A percentile compares a stretch with the other conserved stretches of the same genome.
Conservation (phyloP, 192 early-diverging fungal genomes). For the Neocallimastix lanati region DNA sequence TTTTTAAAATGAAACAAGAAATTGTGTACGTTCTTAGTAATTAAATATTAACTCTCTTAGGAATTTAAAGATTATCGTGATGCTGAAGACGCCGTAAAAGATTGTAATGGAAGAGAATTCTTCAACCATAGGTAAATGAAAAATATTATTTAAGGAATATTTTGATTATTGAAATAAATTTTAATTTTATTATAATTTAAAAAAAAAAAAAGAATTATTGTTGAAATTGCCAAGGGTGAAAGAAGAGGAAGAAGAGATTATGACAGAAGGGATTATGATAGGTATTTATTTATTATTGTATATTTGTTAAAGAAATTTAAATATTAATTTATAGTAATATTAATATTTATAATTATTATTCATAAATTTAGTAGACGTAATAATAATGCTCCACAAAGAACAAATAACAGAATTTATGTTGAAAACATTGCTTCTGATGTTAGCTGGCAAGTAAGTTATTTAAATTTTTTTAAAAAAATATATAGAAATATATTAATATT, state of each 20-base stretch:
- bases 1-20: background rate
- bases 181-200: too few relatives aligned
- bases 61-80: conserved; percentile 76
- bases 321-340: too few relatives aligned
- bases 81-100: conserved; percentile 75
- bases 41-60: background rate
- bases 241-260: conserved; percentile 1
- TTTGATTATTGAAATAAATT: too few relatives aligned
- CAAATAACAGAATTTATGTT: background rate
- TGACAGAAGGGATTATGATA: background rate
- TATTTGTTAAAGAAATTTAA: too few relatives aligned
- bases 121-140: conserved; percentile 73
- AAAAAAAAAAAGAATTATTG: conserved; percentile 1
- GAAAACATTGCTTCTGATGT: background rate
- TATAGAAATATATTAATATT: too few relatives aligned
- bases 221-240: conserved; percentile 1
- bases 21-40: background rate
- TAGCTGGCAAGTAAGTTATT: background rate
- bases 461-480: too few relatives aligned
- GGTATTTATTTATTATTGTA: too few relatives aligned
- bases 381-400: background rate
- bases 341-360: too few relatives aligned
- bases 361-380: too few relatives aligned
- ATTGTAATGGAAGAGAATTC: conserved; percentile 64
- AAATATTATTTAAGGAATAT: too few relatives aligned